A percentile compares a stretch with the other conserved stretches of the same genome.
phyloP scores from a whole-genome alignment of 2,329 filamentous ascomycete genomes.

The Aphanoascus verrucosus region DNA sequence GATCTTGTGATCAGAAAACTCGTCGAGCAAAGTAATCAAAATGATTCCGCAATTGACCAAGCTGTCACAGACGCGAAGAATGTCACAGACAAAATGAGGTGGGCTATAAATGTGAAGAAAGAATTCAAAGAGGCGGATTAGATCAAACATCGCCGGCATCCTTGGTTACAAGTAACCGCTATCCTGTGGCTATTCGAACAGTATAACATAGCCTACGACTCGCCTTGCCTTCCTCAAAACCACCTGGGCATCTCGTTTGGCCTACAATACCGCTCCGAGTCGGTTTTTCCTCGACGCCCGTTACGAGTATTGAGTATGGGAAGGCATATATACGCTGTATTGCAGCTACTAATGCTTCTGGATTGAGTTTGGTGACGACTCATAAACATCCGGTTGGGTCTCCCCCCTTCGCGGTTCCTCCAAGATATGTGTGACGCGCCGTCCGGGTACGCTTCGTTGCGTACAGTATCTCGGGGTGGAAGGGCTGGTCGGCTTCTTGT shows the following conservation, averaged over 20 bases:
- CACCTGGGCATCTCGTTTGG: neutral
- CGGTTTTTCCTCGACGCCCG: no score
- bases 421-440: no score
- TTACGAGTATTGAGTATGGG: no score
- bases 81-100: slow-evolving; percentile 38
- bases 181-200: no score
- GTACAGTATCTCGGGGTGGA: no score
- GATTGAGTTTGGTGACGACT: neutral
- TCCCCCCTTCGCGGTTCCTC: no score
- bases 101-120: slow-evolving; percentile 37
- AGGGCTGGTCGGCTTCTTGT: no score
- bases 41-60: slow-evolving; percentile 27
- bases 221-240: neutral
- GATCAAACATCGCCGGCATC: neutral
- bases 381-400: neutral
- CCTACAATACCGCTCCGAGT: neutral
- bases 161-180: neutral
- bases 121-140: slow-evolving; percentile 1
- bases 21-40: slow-evolving; percentile 24
- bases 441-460: no score
- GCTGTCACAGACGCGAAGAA: slow-evolving; percentile 33
- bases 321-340: neutral
- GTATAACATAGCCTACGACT: neutral
- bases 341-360: neutral
- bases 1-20: slow-evolving; percentile 31